phyloP scores from a whole-genome alignment of 768 basidiomycete species.

The Myochromella boudieri region DNA sequence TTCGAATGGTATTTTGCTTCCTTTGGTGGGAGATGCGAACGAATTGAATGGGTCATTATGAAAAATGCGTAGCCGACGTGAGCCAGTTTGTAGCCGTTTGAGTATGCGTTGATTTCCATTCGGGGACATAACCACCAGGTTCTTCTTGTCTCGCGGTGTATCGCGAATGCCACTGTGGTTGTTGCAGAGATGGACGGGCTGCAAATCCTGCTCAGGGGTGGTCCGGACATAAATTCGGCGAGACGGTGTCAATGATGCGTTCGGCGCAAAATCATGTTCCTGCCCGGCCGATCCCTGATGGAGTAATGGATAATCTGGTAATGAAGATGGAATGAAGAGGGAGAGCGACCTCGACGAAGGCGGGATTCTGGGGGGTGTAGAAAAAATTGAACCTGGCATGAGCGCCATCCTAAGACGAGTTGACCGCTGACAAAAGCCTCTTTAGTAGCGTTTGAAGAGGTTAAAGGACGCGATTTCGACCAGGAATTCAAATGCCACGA shows the following conservation, averaged over 20 bases:
- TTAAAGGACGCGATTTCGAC: neutral
- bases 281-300: constrained; percentile 1
- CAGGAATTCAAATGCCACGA: neutral
- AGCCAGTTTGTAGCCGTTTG: constrained; percentile 7
- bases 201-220: neutral
- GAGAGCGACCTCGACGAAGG: constrained; percentile 1
- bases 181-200: neutral
- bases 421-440: constrained; percentile 5
- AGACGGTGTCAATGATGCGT: constrained; percentile 13
- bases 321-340: constrained; percentile 5
- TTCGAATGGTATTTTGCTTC: constrained; percentile 7
- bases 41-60: constrained; percentile 7
- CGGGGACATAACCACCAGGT: constrained; percentile 2
- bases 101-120: constrained; percentile 3
- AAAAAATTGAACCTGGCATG: constrained; percentile 3
- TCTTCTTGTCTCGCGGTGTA: neutral
- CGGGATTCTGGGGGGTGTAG: constrained; percentile 2
- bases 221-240: neutral
- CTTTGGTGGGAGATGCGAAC: constrained; percentile 1
- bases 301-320: constrained; percentile 7
- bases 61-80: constrained; percentile 9
- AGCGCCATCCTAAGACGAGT: constrained; percentile 1
- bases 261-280: constrained; percentile 13
- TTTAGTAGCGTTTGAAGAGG: neutral
- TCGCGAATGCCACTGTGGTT: neutral